These are phyloP conservation scores for Prasinococcaceae sp. DNA, from an alignment of 139 green algal genomes.

Conservation along the genomic window DNA sequence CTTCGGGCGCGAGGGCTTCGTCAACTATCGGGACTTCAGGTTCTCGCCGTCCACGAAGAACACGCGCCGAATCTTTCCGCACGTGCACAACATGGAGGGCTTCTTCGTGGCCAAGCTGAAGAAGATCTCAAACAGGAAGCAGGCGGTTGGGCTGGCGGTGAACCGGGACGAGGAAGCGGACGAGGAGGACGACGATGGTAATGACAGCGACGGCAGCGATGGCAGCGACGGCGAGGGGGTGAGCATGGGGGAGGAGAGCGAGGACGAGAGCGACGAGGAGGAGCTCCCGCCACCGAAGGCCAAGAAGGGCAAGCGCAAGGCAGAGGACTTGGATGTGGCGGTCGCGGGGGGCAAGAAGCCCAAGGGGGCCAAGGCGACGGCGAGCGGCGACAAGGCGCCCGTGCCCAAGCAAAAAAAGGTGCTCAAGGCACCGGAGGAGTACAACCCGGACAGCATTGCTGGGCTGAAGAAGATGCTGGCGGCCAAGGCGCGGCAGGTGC, in stretches of 20 bases:
- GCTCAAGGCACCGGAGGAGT: background rate
- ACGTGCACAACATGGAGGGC: slow-evolving; percentile 97
- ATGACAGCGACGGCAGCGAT: slow-evolving; percentile 1
- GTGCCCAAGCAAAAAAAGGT: background rate
- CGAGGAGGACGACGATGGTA: slow-evolving; percentile 10
- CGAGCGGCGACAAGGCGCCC: background rate
- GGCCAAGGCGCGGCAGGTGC: background rate
- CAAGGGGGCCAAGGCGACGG: slow-evolving; percentile 7
- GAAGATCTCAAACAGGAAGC: slow-evolving; percentile 75
- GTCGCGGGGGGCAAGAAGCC: slow-evolving; percentile 1
- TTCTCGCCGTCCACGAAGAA: slow-evolving; percentile 83
- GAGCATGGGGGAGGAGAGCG: slow-evolving; percentile 2
- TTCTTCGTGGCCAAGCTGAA: slow-evolving; percentile 99
- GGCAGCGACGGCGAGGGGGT: slow-evolving; percentile 5
- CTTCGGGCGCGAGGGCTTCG: slow-evolving; percentile 77
- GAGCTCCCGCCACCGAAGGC: background rate
- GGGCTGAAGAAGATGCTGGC: background rate
- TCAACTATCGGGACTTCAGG: slow-evolving; percentile 67
- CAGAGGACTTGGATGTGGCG: background rate
- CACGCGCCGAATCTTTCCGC: slow-evolving; percentile 86
- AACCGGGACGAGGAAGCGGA: slow-evolving; percentile 17
- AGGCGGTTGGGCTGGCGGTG: slow-evolving; percentile 10
- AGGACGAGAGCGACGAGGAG: slow-evolving; percentile 6
- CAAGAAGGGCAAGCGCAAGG: background rate
- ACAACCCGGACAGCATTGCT: background rate